These are phyloP conservation scores for Botrytis medusae DNA, from an alignment of 2,329 filamentous ascomycete genomes.

Conservation along the genomic window DNA sequence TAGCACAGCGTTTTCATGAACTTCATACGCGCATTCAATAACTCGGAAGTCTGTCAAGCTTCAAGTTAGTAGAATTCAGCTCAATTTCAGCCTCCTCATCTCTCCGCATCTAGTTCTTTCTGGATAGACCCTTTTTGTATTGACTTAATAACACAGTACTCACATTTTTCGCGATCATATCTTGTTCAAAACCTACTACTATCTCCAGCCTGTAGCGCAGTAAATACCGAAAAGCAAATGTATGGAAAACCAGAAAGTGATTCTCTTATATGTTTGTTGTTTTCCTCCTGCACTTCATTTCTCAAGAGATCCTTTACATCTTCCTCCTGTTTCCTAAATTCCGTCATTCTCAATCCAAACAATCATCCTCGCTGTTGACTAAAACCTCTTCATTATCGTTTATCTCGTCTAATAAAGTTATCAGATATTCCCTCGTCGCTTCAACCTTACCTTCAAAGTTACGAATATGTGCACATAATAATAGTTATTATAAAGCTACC, in stretches of 20 bases:
- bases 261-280: too few relatives aligned
- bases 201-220: neutral
- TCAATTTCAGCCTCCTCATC: neutral
- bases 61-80: accelerated
- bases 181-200: neutral
- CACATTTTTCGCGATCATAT: neutral
- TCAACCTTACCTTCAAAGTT: too few relatives aligned
- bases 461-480: too few relatives aligned
- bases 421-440: too few relatives aligned
- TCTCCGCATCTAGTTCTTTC: accelerated
- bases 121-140: neutral
- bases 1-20: neutral
- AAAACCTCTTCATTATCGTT: neutral
- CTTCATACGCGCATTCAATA: neutral
- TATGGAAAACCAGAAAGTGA: too few relatives aligned
- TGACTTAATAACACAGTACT: neutral
- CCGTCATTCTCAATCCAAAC: neutral
- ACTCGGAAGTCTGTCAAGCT: neutral
- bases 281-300: neutral
- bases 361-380: neutral
- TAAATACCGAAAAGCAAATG: too few relatives aligned
- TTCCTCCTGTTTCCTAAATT: neutral
- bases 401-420: neutral
- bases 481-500: too few relatives aligned
- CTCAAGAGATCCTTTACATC: neutral